phyloP scores from a whole-genome alignment of 2,329 filamentous ascomycete genomes.

The Ophiosphaerella narmari region DNA sequence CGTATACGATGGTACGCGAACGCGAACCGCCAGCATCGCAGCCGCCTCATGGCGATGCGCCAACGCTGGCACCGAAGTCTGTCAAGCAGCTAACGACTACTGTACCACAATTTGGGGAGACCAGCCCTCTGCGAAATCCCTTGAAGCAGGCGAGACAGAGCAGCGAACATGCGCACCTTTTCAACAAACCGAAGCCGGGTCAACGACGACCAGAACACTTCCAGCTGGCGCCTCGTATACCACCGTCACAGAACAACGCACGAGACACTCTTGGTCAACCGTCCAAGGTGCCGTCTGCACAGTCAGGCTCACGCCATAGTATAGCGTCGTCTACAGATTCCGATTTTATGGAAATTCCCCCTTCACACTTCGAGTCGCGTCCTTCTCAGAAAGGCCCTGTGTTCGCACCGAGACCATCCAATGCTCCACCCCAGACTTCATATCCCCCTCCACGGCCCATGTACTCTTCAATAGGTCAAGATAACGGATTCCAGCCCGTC shows the following conservation, averaged over 20 bases:
- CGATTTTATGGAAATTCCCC: conserved; percentile 43
- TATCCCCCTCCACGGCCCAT: conserved; percentile 57
- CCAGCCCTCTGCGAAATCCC: conserved; percentile 61
- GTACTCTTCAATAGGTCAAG: conserved; percentile 57
- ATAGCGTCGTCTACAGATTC: conserved; percentile 34
- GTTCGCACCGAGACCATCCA: conserved; percentile 56
- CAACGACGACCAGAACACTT: conserved; percentile 58
- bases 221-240: conserved; percentile 34
- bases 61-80: conserved; percentile 29
- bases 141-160: conserved; percentile 41
- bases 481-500: conserved; percentile 47
- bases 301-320: conserved; percentile 29
- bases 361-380: conserved; percentile 39
- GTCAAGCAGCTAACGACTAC: conserved; percentile 38
- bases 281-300: conserved; percentile 19
- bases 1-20: conserved; percentile 56
- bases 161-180: conserved; percentile 47
- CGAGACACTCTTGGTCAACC: conserved; percentile 14
- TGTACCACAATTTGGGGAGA: conserved; percentile 59
- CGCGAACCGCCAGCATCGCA: conserved; percentile 51
- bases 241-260: conserved; percentile 3
- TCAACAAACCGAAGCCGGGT: conserved; percentile 58
- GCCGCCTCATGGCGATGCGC: conserved; percentile 24
- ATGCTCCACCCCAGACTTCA: conserved; percentile 50
- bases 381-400: conserved; percentile 38